Evolutionary conservation across 371 early-diverging fungal species (phyloP).

Genomic region (Mucor saturninus): DNA sequence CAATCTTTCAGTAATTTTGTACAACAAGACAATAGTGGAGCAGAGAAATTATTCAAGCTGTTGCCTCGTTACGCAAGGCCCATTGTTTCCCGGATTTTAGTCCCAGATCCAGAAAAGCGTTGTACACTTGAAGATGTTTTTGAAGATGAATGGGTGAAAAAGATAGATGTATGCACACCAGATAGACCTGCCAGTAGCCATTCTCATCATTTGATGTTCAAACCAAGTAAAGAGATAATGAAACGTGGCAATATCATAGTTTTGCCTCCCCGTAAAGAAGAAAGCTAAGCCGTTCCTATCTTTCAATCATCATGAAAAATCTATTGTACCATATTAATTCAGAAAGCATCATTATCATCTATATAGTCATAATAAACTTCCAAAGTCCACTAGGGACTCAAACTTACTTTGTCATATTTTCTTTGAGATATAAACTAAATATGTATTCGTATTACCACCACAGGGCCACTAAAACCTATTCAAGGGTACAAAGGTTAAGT

Average conservation of each 20-base stretch:
- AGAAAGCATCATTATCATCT: background rate
- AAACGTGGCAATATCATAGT: conserved; percentile 35
- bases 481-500: background rate
- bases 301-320: background rate
- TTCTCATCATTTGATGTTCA: conserved; percentile 45
- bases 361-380: background rate
- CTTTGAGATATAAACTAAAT: too few relatives aligned
- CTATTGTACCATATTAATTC: background rate
- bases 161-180: conserved; percentile 51
- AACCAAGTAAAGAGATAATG: conserved; percentile 29
- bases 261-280: conserved; percentile 7
- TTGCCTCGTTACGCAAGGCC: conserved; percentile 51
- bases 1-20: conserved; percentile 51
- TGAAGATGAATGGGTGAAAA: conserved; percentile 58
- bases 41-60: conserved; percentile 47
- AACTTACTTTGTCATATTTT: too few relatives aligned
- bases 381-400: too few relatives aligned
- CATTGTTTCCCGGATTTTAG: conserved; percentile 50
- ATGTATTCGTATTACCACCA: background rate
- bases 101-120: conserved; percentile 55
- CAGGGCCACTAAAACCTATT: too few relatives aligned
- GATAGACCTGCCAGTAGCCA: conserved; percentile 39
- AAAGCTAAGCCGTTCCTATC: background rate
- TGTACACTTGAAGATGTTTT: conserved; percentile 50
- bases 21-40: conserved; percentile 37